Base-by-base conservation (phyloP, 768 basidiomycete genomes). In the Pleurotus ostreatus region DNA sequence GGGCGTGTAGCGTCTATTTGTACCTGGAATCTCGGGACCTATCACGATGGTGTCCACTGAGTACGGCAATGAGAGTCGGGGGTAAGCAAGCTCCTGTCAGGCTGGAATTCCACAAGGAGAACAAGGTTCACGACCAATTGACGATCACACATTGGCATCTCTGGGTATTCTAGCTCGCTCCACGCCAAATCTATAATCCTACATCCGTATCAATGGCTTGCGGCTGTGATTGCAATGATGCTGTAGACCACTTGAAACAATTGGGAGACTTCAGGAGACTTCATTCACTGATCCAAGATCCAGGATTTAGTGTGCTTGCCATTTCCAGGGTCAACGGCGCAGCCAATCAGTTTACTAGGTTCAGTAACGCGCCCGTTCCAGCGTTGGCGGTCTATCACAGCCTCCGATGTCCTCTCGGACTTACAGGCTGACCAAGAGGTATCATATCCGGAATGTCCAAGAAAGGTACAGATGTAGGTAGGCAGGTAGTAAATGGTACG, bases 381-480 rank as follows among this genome's bases (percentile, higher is more conserved):
- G 22, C 12, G 16, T 7, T 23, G 46, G 46, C 46, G 46, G 46
- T 47, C 22, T 23, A 20, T 47, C 46, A 47, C 46, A 47, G 46
- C 46, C 9, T 47, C 41, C 41, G 41, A 47, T 47, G 13, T 47
- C 22, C n/a, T 15, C 15, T 15, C 13, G 16, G 22, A 15, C 23
- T 20, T 22, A 44, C 43, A 22, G 43, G 20, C n/a, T 44, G n/a
- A 22, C 20, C 43, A 16, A 22, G 43, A 20, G 46, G 46, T 47
- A 47, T 47, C 46, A 23, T 47, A 47, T 47, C 46, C 57, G 47
- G 23, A 37, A 53, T 53, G 57, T 59, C 57, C 54, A 16, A 38
- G 40, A 53, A 16, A 48, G 55, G 45, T 34, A 51, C 55, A 40
- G 18, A 13, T 43, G 60, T 55, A 55, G 54, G 46, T 57, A 45